phyloP scores from a whole-genome alignment of 169 alveolate species.

The Amoebophrya sp. region DNA sequence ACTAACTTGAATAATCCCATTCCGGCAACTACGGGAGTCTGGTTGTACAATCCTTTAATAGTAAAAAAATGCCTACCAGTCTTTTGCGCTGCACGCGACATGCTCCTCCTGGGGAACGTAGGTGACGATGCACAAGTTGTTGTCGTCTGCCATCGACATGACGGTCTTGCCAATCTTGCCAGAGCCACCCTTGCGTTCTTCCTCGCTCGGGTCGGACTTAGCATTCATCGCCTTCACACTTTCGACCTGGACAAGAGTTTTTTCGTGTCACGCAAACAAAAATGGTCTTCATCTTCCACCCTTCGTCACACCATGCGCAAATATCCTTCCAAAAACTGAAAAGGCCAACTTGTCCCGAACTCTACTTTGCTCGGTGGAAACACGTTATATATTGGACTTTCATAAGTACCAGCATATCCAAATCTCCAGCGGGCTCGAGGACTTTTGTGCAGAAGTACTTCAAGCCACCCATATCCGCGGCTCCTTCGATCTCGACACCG shows the following conservation, averaged over 20 bases:
- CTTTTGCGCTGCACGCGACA: neutral
- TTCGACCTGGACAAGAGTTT: constrained; percentile 28
- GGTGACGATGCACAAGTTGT: neutral
- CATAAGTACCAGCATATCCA: too few relatives aligned
- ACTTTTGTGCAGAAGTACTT: constrained; percentile 47
- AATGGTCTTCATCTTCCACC: neutral
- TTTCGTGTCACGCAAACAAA: neutral
- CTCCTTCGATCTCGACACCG: constrained; percentile 38
- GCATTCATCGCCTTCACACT: constrained; percentile 45
- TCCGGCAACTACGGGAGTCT: too few relatives aligned
- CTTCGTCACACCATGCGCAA: neutral
- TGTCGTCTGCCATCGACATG: neutral
- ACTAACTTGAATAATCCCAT: too few relatives aligned
- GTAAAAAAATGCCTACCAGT: neutral
- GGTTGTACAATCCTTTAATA: too few relatives aligned
- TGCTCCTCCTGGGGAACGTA: neutral
- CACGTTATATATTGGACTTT: neutral
- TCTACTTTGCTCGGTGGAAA: neutral
- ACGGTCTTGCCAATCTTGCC: neutral
- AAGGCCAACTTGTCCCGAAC: neutral
- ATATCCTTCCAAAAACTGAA: neutral
- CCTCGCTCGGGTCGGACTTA: constrained; percentile 45
- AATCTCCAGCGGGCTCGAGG: constrained; percentile 29
- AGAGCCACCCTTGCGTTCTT: constrained; percentile 33
- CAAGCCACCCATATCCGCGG: constrained; percentile 48